Conservation (phyloP, 1,284 basidiomycete species). For the Puccinia horiana region DNA sequence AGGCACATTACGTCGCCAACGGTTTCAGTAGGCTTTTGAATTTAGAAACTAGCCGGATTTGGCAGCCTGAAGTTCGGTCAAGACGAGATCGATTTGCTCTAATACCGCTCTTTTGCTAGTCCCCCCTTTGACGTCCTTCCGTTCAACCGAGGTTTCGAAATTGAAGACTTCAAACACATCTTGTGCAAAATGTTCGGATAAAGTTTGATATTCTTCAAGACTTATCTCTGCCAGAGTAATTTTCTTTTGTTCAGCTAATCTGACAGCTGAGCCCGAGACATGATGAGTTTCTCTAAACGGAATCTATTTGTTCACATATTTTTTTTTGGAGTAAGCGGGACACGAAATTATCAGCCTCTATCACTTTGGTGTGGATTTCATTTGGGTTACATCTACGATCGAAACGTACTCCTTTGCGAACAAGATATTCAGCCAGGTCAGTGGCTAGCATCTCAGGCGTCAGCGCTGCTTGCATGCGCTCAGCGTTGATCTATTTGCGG, state of each 20-base stretch:
- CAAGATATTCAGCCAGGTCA: slow-evolving; percentile 94
- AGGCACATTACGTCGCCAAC: not conserved
- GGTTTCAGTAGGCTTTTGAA: not conserved
- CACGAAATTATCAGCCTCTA: slow-evolving; percentile 8
- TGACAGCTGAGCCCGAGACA: slow-evolving; percentile 92
- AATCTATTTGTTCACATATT: slow-evolving; percentile 59
- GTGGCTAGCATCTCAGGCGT: slow-evolving; percentile 98
- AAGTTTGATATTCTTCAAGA: slow-evolving; percentile 73
- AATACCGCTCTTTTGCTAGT: slow-evolving; percentile 80
- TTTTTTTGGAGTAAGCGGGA: slow-evolving; percentile 19
- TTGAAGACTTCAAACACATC: slow-evolving; percentile 77
- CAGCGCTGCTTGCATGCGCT: slow-evolving; percentile 84
- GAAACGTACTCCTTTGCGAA: slow-evolving; percentile 84
- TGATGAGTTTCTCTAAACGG: slow-evolving; percentile 99
- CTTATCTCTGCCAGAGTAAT: slow-evolving; percentile 79
- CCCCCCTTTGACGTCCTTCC: slow-evolving; percentile 86
- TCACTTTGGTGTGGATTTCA: no score
- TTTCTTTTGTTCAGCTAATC: slow-evolving; percentile 79
- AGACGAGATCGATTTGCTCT: slow-evolving; percentile 65
- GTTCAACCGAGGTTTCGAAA: slow-evolving; percentile 93
- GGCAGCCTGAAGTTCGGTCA: slow-evolving; percentile 40
- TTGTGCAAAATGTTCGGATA: slow-evolving; percentile 76
- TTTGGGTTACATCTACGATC: not conserved
- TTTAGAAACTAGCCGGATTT: not conserved
- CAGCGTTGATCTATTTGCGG: slow-evolving; percentile 70